Evolutionary conservation across 1,139 yeast genomes (phyloP).

Genomic region (Kodamaea anthophila): DNA sequence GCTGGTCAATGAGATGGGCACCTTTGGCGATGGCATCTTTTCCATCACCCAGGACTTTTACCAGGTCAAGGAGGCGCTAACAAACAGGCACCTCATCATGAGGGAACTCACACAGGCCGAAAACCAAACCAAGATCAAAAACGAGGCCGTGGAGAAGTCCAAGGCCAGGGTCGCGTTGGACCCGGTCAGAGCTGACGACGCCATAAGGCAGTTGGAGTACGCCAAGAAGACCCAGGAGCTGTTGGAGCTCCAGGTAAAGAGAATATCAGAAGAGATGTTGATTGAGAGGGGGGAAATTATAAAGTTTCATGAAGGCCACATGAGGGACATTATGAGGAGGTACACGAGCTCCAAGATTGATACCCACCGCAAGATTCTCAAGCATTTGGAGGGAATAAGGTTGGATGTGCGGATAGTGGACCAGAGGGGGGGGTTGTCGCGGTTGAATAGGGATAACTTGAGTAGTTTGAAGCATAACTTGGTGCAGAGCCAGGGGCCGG

Average conservation of each 20-base stretch:
- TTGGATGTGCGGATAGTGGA: conserved; percentile 73
- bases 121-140: conserved; percentile 61
- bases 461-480: conserved; percentile 41
- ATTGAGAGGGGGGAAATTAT: conserved; percentile 60
- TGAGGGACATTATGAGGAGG: conserved; percentile 50
- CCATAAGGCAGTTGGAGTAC: conserved; percentile 69
- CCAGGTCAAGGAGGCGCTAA: conserved; percentile 84
- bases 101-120: conserved; percentile 81
- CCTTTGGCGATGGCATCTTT: conserved; percentile 70
- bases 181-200: conserved; percentile 88
- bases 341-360: conserved; percentile 72
- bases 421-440: conserved; percentile 71
- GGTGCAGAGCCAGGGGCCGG: conserved; percentile 42
- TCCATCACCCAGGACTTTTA: conserved; percentile 69
- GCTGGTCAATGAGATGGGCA: conserved; percentile 68
- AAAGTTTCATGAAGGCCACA: conserved; percentile 48
- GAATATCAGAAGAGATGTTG: conserved; percentile 83
- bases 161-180: conserved; percentile 72
- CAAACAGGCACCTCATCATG: conserved; percentile 89
- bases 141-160: conserved; percentile 66
- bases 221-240: conserved; percentile 78
- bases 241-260: conserved; percentile 64
- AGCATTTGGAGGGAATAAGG: conserved; percentile 69
- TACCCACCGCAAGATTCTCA: conserved; percentile 75
- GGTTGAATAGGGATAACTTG: conserved; percentile 71